Percentiles rank a stretch among this genome's conserved stretches.
These are phyloP conservation scores for Marasmius sp. DNA, from an alignment of 1,284 basidiomycete genomes.

Conservation along the genomic window DNA sequence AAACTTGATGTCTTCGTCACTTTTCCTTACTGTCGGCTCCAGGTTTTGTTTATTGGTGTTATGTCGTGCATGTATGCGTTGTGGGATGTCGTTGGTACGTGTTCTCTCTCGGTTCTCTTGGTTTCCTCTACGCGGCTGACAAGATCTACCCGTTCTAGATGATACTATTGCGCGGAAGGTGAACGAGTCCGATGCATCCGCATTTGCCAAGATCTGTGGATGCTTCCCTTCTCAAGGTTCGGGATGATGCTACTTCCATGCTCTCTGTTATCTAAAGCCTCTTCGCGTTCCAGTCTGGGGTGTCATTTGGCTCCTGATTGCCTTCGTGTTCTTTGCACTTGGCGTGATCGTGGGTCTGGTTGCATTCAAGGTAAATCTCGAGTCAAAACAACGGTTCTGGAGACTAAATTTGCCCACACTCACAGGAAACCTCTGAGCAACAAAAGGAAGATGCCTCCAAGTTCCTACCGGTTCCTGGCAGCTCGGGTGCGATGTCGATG, in stretches of 20 bases:
- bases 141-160: conserved; percentile 43
- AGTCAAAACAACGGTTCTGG: neutral
- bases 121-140: neutral
- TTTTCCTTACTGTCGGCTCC: conserved; percentile 18
- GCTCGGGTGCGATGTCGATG: conserved; percentile 34
- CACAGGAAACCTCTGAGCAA: conserved; percentile 53
- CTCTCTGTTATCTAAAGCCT: neutral
- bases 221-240: conserved; percentile 72
- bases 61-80: conserved; percentile 88
- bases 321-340: conserved; percentile 78
- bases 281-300: conserved; percentile 65
- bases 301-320: conserved; percentile 86
- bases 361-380: conserved; percentile 73
- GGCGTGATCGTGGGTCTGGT: conserved; percentile 84
- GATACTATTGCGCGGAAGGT: conserved; percentile 91
- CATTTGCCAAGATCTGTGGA: conserved; percentile 87
- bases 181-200: conserved; percentile 89
- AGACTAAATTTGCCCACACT: neutral
- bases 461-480: conserved; percentile 67
- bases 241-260: conserved; percentile 2
- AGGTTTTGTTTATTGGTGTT: conserved; percentile 93
- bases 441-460: conserved; percentile 51
- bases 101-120: neutral
- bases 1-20: neutral
- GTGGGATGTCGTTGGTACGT: conserved; percentile 84